These are phyloP conservation scores for Fagus sylvatica DNA, from an alignment of 306 rosid species.

Conservation along the genomic window DNA sequence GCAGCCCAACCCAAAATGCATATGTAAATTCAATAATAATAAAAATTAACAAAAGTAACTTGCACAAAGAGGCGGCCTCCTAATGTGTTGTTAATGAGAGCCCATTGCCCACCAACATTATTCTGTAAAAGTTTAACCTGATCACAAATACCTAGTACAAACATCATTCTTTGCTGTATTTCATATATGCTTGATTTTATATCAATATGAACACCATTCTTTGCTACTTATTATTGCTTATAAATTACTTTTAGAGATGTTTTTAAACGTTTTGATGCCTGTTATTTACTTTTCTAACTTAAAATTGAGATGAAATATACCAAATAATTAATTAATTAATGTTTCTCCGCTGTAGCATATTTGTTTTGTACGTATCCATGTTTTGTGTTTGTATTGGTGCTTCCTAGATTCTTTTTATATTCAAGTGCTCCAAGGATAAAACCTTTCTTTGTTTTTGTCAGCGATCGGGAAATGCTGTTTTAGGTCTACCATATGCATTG, in stretches of 20 bases:
- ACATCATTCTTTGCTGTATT: neutral
- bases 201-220: no score
- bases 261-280: no score
- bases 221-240: no score
- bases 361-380: no score
- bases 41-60: neutral
- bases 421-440: neutral
- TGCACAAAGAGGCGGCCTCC: neutral
- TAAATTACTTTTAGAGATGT: no score
- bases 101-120: neutral
- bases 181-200: neutral
- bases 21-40: neutral
- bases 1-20: neutral
- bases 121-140: constrained; percentile 2
- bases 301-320: no score
- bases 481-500: constrained; percentile 87
- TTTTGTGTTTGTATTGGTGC: no score
- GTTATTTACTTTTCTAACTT: no score
- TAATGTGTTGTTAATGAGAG: constrained; percentile 3
- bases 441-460: constrained; percentile 34
- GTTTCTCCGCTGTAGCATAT: neutral
- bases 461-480: constrained; percentile 96
- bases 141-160: neutral
- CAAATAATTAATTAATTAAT: neutral
- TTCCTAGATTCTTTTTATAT: neutral